Evolutionary conservation across 1,284 basidiomycete species (phyloP), one percentile per base, ranked within the genome.

Genomic region (Crocinoboletus sp.): DNA sequence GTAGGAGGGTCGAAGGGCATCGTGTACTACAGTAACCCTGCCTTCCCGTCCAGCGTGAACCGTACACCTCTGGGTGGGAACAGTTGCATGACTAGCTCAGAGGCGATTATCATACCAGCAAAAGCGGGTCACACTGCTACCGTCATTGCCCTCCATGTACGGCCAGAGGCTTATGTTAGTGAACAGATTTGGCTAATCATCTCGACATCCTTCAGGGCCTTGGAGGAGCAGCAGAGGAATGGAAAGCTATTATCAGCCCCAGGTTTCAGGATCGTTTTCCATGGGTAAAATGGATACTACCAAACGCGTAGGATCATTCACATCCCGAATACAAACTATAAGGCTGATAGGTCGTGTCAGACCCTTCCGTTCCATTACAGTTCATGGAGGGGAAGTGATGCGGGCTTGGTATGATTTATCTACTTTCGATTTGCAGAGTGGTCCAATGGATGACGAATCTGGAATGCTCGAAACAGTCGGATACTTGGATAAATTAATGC

Each of bases 391-490:
- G 12, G 25, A 29, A 17, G 31, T 48, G 6, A 47, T 30, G 23
- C 49, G 28, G 12, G 43, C 33, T 28, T 48, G 46, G 29, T 43
- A 41, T 32, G 44, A 28, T 28, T 23, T 31, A 30, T 25, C 35
- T 9, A 52, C 50, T 13, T 33, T 52, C 30, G 23, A 42, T 41
- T 13, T 34, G 7, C 27, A 23, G 35, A 23, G 34, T 1, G 27
- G 33, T 15, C 29, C 28, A 4, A 24, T 9, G 9, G 44, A 52
- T 25, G 50, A 32, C 8, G 46, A 22, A 49, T 45, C 17, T 20
- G 46, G 37, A 22, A 29, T 28, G 50, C 6, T 48, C 3, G 29
- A 48, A 28, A 48, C 24, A 13, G 33, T 28, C 23, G 6, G 10
- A 20, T 25, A 19, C 29, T n/a, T 38, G 33, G 32, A 37, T n/a